These are phyloP conservation scores for Dinochytrium kinnereticum DNA, from an alignment of 371 early-diverging fungal species.

Conservation along the genomic window DNA sequence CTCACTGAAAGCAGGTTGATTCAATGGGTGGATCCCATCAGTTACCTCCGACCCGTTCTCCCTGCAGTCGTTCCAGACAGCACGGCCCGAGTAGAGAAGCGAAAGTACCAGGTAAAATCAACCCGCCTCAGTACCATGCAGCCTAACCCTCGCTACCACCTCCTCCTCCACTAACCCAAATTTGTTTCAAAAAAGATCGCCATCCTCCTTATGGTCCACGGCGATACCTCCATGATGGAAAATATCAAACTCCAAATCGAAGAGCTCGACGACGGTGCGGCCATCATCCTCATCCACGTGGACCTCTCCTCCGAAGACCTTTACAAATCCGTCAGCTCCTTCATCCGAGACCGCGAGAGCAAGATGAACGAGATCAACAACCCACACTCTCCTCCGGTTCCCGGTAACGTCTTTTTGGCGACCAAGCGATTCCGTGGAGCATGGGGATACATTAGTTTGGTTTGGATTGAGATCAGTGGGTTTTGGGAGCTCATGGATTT, in stretches of 20 bases:
- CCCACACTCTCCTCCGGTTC: neutral
- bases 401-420: constrained; percentile 40
- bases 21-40: constrained; percentile 34
- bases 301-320: constrained; percentile 17
- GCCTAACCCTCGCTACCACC: no score
- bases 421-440: constrained; percentile 23
- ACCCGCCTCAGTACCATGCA: no score
- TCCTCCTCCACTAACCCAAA: neutral
- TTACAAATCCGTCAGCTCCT: neutral
- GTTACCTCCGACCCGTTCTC: constrained; percentile 33
- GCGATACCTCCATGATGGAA: constrained; percentile 14
- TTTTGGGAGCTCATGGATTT: constrained; percentile 49
- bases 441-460: constrained; percentile 41
- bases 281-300: constrained; percentile 38
- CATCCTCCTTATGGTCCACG: constrained; percentile 45
- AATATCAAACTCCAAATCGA: constrained; percentile 25
- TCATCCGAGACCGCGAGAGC: neutral
- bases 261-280: constrained; percentile 27
- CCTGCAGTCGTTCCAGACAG: constrained; percentile 15
- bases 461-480: constrained; percentile 44
- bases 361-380: constrained; percentile 1
- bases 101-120: neutral
- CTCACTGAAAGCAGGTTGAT: constrained; percentile 32
- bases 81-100: neutral
- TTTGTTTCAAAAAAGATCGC: constrained; percentile 28